phyloP scores from a whole-genome alignment of 139 green algal species.

The Trebouxia sp. region DNA sequence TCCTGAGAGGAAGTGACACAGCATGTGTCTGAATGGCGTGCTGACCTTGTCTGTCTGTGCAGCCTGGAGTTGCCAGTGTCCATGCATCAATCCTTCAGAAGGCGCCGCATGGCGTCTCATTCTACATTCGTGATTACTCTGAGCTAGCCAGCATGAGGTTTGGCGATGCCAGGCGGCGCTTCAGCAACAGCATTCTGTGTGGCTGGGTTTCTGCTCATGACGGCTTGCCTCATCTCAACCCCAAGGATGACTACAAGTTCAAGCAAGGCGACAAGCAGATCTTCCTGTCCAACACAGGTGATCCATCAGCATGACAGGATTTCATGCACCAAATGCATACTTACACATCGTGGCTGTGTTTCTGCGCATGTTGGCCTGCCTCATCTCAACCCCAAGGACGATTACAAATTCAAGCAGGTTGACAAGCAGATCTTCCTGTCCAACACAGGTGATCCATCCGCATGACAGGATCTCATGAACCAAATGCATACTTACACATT shows the following conservation, averaged over 20 bases:
- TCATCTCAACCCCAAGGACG: constrained; percentile 40
- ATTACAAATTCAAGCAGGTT: background rate
- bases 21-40: background rate
- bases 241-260: constrained; percentile 23
- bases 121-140: constrained; percentile 29
- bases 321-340: background rate
- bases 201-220: constrained; percentile 26
- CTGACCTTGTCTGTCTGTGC: background rate
- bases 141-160: constrained; percentile 13
- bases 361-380: background rate
- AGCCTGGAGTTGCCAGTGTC: constrained; percentile 40
- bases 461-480: background rate
- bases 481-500: background rate
- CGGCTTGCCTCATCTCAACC: constrained; percentile 37
- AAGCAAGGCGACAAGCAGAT: constrained; percentile 38
- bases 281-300: constrained; percentile 38
- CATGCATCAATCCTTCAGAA: constrained; percentile 35
- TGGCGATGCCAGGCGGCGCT: constrained; percentile 25
- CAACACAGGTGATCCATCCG: constrained; percentile 31
- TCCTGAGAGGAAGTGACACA: background rate
- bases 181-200: constrained; percentile 29
- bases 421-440: constrained; percentile 44
- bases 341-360: background rate
- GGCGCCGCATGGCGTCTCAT: background rate
- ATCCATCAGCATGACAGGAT: background rate